Evolutionary conservation across 768 basidiomycete genomes (phyloP).

Genomic region (Leccinum incarnatum): DNA sequence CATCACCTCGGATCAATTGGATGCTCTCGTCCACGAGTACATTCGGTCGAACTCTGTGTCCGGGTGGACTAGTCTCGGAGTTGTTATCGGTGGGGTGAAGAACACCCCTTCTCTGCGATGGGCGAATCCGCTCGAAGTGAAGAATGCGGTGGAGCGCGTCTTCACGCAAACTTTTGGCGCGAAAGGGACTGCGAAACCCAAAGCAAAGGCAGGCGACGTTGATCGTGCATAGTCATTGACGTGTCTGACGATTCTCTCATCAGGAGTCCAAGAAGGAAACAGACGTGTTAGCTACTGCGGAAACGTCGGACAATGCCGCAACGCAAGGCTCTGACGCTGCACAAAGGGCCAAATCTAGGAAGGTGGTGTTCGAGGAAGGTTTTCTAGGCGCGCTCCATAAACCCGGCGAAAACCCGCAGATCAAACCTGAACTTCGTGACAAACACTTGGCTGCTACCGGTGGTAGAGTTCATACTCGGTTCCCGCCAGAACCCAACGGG

Average conservation of each 20-base stretch:
- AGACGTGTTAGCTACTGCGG: slow-evolving; percentile 12
- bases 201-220: slow-evolving; percentile 51
- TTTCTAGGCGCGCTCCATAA: slow-evolving; percentile 91
- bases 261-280: slow-evolving; percentile 52
- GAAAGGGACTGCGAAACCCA: slow-evolving; percentile 64
- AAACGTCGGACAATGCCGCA: slow-evolving; percentile 21
- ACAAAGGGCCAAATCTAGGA: slow-evolving; percentile 39
- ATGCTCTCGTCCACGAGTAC: slow-evolving; percentile 52
- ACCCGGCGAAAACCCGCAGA: slow-evolving; percentile 91
- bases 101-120: slow-evolving; percentile 64
- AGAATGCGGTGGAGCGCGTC: slow-evolving; percentile 71
- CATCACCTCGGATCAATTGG: slow-evolving; percentile 66
- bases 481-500: slow-evolving; percentile 98
- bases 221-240: background rate
- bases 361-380: slow-evolving; percentile 87
- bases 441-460: slow-evolving; percentile 77
- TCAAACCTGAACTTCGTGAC: slow-evolving; percentile 71
- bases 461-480: slow-evolving; percentile 89
- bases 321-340: slow-evolving; percentile 34
- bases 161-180: slow-evolving; percentile 70
- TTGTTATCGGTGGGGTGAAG: slow-evolving; percentile 63
- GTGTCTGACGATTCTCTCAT: background rate
- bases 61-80: slow-evolving; percentile 77
- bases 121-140: slow-evolving; percentile 82
- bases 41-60: slow-evolving; percentile 50